Percentiles rank a stretch among this genome's conserved stretches.
Conservation (phyloP, 208 protist species). For the Leishmania amazonensis region DNA sequence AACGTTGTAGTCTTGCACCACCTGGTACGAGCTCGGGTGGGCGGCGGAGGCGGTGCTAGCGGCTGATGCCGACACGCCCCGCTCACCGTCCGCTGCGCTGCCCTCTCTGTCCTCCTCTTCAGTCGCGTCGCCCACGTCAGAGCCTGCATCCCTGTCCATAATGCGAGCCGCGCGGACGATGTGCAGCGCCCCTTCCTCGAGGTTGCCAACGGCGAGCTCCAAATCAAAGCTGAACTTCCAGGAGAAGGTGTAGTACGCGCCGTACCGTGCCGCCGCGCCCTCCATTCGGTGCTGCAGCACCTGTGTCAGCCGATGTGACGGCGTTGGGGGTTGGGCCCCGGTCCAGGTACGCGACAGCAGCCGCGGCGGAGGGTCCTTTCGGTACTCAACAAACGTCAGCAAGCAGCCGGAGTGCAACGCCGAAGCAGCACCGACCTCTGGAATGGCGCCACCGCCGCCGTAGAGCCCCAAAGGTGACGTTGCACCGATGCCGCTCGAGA, state of each 20-base stretch:
- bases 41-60: background rate
- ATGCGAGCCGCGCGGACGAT: slow-evolving; percentile 41
- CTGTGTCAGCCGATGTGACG: slow-evolving; percentile 29
- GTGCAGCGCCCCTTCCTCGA: slow-evolving; percentile 57
- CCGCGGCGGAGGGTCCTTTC: slow-evolving; percentile 20
- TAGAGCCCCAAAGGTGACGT: background rate
- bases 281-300: slow-evolving; percentile 38
- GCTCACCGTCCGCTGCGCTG: slow-evolving; percentile 4
- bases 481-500: background rate
- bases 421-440: background rate
- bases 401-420: slow-evolving; percentile 25
- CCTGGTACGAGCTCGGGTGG: slow-evolving; percentile 2
- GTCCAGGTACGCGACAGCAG: slow-evolving; percentile 24
- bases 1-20: slow-evolving; percentile 41
- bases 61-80: background rate
- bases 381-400: slow-evolving; percentile 29
- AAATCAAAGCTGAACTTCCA: slow-evolving; percentile 85
- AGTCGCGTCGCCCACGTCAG: background rate
- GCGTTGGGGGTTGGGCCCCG: slow-evolving; percentile 12
- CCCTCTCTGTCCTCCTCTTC: background rate
- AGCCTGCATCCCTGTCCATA: background rate
- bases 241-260: slow-evolving; percentile 58
- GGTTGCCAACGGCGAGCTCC: slow-evolving; percentile 68
- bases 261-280: slow-evolving; percentile 29
- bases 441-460: background rate